Percentiles rank a stretch among this genome's conserved stretches.
Conservation (phyloP, 352 stramenopile genomes). For the Nothophytophthora sp. region DNA sequence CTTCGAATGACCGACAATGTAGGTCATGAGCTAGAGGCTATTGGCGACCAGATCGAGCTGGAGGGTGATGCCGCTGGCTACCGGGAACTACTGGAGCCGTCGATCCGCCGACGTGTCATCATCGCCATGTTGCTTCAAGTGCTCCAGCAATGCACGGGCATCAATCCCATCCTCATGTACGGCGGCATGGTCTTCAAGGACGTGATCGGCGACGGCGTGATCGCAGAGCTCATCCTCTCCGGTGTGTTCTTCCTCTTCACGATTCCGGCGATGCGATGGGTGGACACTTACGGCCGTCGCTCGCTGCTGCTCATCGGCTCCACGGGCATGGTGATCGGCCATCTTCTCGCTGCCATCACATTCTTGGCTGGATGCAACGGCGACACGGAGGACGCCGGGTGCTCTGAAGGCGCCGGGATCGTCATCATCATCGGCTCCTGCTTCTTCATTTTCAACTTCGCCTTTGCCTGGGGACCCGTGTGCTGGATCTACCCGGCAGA, state of each 20-base stretch:
- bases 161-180: too few species aligned
- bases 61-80: conserved; percentile 30
- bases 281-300: conserved; percentile 21
- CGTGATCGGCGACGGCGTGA: conserved; percentile 16
- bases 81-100: conserved; percentile 21
- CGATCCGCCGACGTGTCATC: conserved; percentile 8
- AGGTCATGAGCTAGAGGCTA: too few species aligned
- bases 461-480: too few species aligned
- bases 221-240: conserved; percentile 18
- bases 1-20: too few species aligned
- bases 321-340: conserved; percentile 24
- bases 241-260: conserved; percentile 24
- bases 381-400: conserved; percentile 9
- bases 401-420: conserved; percentile 15
- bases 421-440: conserved; percentile 35
- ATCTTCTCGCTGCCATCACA: conserved; percentile 17
- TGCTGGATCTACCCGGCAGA: too few species aligned
- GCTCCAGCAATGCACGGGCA: conserved; percentile 19
- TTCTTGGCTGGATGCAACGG: conserved; percentile 19
- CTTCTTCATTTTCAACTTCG: too few species aligned
- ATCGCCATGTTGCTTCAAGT: conserved; percentile 21
- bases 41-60: too few species aligned
- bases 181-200: conserved; percentile 24
- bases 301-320: conserved; percentile 21
- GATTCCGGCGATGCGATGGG: conserved; percentile 23